phyloP scores from a whole-genome alignment of 169 alveolate species.

The Plasmodium adleri region DNA sequence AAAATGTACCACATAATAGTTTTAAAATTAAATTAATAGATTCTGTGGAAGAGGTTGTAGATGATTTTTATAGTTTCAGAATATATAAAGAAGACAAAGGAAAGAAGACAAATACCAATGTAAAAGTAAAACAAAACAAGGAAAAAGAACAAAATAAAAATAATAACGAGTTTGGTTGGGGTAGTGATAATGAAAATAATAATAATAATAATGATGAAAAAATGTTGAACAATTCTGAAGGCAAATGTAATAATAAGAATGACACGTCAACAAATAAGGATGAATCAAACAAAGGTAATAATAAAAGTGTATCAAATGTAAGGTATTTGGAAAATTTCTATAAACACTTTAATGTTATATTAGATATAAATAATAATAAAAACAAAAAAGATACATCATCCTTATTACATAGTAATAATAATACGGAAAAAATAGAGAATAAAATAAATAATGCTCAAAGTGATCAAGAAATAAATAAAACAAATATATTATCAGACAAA shows the following conservation, averaged over 20 bases:
- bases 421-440: background rate
- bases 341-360: slow-evolving; percentile 35
- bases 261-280: background rate
- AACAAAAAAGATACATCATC: background rate
- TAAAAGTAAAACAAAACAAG: background rate
- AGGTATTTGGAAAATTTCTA: slow-evolving; percentile 48
- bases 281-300: background rate
- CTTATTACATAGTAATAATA: background rate
- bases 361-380: slow-evolving; percentile 13
- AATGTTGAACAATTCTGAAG: background rate
- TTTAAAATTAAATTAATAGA: slow-evolving; percentile 55
- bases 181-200: slow-evolving; percentile 1
- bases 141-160: background rate
- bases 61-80: slow-evolving; percentile 33
- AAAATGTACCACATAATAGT: slow-evolving; percentile 47
- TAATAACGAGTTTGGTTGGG: background rate
- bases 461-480: background rate
- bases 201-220: slow-evolving; percentile 1
- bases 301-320: slow-evolving; percentile 11
- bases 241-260: slow-evolving; percentile 9
- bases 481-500: background rate
- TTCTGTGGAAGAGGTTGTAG: slow-evolving; percentile 52
- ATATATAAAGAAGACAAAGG: slow-evolving; percentile 47
- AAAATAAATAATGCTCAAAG: background rate
- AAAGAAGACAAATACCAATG: background rate